Conservation (phyloP, 805 yeast species). For the Candida palmyrensis region DNA sequence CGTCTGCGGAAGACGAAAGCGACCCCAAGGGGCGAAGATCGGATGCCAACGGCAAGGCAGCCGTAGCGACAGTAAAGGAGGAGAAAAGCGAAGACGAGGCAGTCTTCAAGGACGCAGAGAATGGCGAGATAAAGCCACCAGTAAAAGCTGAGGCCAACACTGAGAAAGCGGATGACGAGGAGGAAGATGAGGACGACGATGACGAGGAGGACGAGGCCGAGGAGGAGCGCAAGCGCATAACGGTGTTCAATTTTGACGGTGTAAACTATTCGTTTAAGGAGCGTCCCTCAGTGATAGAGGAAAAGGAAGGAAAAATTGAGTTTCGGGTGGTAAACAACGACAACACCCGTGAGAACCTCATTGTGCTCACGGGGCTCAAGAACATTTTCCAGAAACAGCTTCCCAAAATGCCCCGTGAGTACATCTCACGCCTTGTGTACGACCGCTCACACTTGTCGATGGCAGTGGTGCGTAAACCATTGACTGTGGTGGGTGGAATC, state of each 20-base stretch:
- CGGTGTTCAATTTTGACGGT: slow-evolving; percentile 68
- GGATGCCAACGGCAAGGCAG: slow-evolving; percentile 10
- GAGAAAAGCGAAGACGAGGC: slow-evolving; percentile 7
- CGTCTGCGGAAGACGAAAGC: background rate
- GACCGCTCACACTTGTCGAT: slow-evolving; percentile 92
- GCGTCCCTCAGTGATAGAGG: slow-evolving; percentile 91
- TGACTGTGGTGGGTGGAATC: slow-evolving; percentile 96
- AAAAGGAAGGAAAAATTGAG: slow-evolving; percentile 87
- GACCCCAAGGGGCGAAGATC: background rate
- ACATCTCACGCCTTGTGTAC: slow-evolving; percentile 89
- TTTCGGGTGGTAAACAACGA: slow-evolving; percentile 96
- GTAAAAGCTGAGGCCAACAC: too few species aligned
- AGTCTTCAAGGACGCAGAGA: slow-evolving; percentile 9
- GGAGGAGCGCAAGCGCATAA: slow-evolving; percentile 36
- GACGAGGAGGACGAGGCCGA: slow-evolving; percentile 42
- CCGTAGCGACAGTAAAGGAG: slow-evolving; percentile 4
- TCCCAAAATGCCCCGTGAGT: slow-evolving; percentile 98
- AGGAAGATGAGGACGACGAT: slow-evolving; percentile 37
- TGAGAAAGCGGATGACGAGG: slow-evolving; percentile 25
- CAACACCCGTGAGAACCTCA: slow-evolving; percentile 77
- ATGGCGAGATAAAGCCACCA: too few species aligned
- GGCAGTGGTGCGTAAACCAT: slow-evolving; percentile 91
- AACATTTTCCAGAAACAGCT: slow-evolving; percentile 95
- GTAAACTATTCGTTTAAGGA: slow-evolving; percentile 78
- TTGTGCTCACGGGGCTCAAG: slow-evolving; percentile 90